A percentile compares a stretch with the other conserved stretches of the same genome.
These are phyloP conservation scores for Discostella stelligera DNA, from an alignment of 352 stramenopile genomes.

Conservation along the genomic window DNA sequence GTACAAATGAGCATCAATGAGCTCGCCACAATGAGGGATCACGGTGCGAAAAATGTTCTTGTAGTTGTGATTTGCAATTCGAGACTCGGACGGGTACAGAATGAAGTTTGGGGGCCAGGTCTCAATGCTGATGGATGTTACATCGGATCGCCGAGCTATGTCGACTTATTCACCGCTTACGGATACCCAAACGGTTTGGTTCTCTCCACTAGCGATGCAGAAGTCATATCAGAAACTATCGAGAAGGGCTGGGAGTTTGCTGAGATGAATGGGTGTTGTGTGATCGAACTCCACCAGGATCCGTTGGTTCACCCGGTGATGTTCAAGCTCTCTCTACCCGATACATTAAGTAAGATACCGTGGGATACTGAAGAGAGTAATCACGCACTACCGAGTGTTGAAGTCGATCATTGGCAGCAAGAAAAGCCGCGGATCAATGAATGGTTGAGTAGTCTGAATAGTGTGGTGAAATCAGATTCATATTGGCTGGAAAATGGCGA, in stretches of 20 bases:
- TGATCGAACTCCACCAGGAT: conserved; percentile 33
- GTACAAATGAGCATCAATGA: conserved; percentile 55
- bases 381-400: conserved; percentile 6
- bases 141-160: conserved; percentile 29
- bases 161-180: conserved; percentile 37
- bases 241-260: conserved; percentile 20
- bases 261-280: conserved; percentile 22
- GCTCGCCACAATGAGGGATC: conserved; percentile 46
- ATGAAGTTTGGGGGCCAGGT: conserved; percentile 28
- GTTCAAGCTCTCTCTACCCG: conserved; percentile 22
- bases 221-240: conserved; percentile 26
- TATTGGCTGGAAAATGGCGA: conserved; percentile 14
- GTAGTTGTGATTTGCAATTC: conserved; percentile 34
- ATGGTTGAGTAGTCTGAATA: conserved; percentile 6
- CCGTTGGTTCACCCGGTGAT: conserved; percentile 23
- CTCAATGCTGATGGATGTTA: conserved; percentile 27
- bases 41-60: conserved; percentile 26
- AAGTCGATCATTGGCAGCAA: not conserved
- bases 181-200: conserved; percentile 27
- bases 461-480: not conserved
- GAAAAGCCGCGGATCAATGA: not conserved
- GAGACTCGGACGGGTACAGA: conserved; percentile 15
- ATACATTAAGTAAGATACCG: not conserved
- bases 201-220: conserved; percentile 24
- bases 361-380: not conserved